Conservation (phyloP, 2,329 filamentous ascomycete species). For the Alternaria sp. region DNA sequence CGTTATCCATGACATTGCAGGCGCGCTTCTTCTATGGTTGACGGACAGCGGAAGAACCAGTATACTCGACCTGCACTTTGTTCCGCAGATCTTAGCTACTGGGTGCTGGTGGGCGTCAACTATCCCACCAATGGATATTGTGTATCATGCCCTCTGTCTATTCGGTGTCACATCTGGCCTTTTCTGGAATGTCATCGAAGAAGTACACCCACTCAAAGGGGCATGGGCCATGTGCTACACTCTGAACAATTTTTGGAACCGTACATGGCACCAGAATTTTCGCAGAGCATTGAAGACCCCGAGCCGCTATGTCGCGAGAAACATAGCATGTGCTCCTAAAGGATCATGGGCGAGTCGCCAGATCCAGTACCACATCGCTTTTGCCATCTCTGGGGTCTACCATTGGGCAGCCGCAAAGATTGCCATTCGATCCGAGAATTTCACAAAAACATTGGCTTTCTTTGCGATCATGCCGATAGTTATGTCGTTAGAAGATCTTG, state of each 20-base stretch:
- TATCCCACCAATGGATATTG: background rate
- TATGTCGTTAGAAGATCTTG: background rate
- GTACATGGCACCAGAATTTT: conserved; percentile 3
- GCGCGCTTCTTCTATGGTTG: background rate
- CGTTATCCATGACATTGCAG: background rate
- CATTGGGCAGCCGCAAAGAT: conserved; percentile 1
- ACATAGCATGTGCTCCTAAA: background rate
- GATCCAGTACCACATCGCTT: conserved; percentile 3
- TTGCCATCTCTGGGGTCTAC: background rate
- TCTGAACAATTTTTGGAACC: conserved; percentile 4
- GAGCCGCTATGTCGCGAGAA: background rate
- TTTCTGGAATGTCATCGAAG: conserved; percentile 3
- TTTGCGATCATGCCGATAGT: background rate
- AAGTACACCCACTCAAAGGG: background rate
- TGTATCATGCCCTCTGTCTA: background rate
- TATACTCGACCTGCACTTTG: conserved; percentile 3
- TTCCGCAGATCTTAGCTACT: background rate
- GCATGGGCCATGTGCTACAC: background rate
- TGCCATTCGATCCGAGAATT: background rate
- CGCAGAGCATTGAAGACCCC: background rate
- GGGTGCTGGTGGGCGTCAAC: conserved; percentile 2
- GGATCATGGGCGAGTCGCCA: conserved; percentile 2
- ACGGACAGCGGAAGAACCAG: background rate
- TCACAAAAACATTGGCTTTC: background rate
- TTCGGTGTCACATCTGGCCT: background rate